Evolutionary conservation across 2,329 filamentous ascomycete genomes (phyloP), one percentile per base, ranked within the genome.

Genomic region (Phialemoniopsis sp.): DNA sequence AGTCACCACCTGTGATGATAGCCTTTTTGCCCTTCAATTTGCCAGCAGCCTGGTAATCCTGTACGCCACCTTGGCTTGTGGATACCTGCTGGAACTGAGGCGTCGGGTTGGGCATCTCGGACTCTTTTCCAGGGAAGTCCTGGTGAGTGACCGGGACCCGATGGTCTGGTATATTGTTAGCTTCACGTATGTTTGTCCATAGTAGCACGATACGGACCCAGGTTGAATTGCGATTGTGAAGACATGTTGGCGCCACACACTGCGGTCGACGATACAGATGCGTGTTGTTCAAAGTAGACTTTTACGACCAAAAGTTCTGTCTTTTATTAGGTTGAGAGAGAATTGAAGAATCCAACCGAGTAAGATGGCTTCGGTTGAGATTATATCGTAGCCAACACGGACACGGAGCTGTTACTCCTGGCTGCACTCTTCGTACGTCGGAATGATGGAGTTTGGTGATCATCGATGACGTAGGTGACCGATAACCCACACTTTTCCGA

Each of bases 81-180:
- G 87, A 87, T 3, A 90, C 62, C 42, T 83, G 68, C 40, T 84
- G 78, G 41, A 76, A 78, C 33, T 76, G 66, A 2, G 85, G 82
- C 40, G 76, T 67, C 1, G 70, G 71, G 15, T 71, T 57, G 5
- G 65, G 63, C 65, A 89, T 68, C 36, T 67, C 55, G 39, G 52
- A 48, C 49, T 70, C 65, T 50, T 66, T 65, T 26, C 66, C 66
- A 3, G 65, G 66, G 43, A 69, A 68, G 3, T 56, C 51, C 45
- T 69, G 67, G 36, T 62, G 47, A 13, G 64, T 60, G 26, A 68
- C 59, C 9, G 64, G 64, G 36, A 68, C 55, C 19, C 55, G 48
- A 45, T 67, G 62, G 19, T 62, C 64, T 66, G 42, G 29, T 8
- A 9, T 21, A 32, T 13, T 30, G 15, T 18, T 14, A 29, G 21